Percentiles rank a stretch among this genome's conserved stretches.
Evolutionary conservation across 345 rosid genomes (phyloP).

Genomic region (Passiflora organensis): DNA sequence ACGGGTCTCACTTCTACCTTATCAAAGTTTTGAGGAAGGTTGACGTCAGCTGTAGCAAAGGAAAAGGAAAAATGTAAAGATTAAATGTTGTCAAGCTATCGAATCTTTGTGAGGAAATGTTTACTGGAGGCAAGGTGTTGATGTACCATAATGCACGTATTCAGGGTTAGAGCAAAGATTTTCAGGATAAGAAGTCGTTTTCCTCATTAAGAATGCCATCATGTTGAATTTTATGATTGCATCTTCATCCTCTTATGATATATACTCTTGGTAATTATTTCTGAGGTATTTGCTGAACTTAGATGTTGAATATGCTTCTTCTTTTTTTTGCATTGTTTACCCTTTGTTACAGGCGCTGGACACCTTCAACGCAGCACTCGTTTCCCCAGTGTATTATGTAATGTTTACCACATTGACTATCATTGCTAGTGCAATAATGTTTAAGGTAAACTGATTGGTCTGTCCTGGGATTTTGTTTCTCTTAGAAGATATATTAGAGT

Average conservation of each 20-base stretch:
- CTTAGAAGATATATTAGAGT: background rate
- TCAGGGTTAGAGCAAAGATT: no score
- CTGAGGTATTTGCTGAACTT: background rate
- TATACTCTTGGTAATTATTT: background rate
- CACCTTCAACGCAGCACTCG: constrained; percentile 77
- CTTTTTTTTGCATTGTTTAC: background rate
- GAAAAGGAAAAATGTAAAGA: no score
- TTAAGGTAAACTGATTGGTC: constrained; percentile 46
- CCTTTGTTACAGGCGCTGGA: constrained; percentile 61
- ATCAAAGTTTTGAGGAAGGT: no score
- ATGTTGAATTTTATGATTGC: no score
- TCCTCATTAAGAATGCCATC: no score
- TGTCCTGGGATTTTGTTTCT: constrained; percentile 6
- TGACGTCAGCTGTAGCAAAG: no score
- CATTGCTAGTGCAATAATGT: constrained; percentile 80
- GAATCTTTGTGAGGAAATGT: no score
- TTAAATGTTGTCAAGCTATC: no score
- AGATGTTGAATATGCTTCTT: background rate
- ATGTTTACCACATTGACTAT: constrained; percentile 89
- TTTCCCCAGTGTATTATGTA: constrained; percentile 89
- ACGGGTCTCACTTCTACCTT: background rate
- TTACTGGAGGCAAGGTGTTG: no score
- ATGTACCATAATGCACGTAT: no score
- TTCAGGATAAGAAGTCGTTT: no score
- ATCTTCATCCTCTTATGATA: no score